Evolutionary conservation across 2,329 filamentous ascomycete genomes (phyloP).

Genomic region (Exophiala sp.): DNA sequence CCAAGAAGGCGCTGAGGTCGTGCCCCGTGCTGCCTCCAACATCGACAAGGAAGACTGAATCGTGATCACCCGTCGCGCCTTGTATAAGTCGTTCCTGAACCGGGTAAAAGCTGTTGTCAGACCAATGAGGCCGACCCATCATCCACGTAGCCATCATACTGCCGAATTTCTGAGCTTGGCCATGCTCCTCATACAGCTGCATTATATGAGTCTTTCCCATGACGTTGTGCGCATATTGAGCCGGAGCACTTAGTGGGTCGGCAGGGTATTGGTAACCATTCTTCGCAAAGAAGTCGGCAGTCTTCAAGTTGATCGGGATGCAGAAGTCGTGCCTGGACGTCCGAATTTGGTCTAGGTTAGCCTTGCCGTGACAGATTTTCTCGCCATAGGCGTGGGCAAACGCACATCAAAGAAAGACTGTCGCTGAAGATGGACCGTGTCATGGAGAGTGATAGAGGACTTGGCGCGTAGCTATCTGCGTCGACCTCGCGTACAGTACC

Average conservation of each 20-base stretch:
- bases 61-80: conserved; percentile 13
- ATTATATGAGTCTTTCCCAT: conserved; percentile 19
- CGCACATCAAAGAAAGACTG: conserved; percentile 13
- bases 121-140: conserved; percentile 32
- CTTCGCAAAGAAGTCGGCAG: conserved; percentile 24
- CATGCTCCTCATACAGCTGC: conserved; percentile 21
- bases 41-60: conserved; percentile 32
- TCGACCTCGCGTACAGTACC: conserved; percentile 24
- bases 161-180: conserved; percentile 22
- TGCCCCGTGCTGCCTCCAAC: conserved; percentile 28
- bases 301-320: conserved; percentile 15
- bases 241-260: conserved; percentile 19
- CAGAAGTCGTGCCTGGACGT: conserved; percentile 1
- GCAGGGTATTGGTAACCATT: conserved; percentile 9
- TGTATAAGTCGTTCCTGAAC: conserved; percentile 26
- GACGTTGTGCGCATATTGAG: conserved; percentile 23
- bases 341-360: conserved; percentile 7
- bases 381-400: not conserved
- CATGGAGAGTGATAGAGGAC: conserved; percentile 25
- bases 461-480: conserved; percentile 25
- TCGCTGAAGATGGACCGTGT: conserved; percentile 23
- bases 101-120: conserved; percentile 33
- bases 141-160: conserved; percentile 29
- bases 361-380: not conserved
- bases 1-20: conserved; percentile 21